Base-by-base conservation (phyloP, 75 land plant genomes). In the Cupressus sempervirens region DNA sequence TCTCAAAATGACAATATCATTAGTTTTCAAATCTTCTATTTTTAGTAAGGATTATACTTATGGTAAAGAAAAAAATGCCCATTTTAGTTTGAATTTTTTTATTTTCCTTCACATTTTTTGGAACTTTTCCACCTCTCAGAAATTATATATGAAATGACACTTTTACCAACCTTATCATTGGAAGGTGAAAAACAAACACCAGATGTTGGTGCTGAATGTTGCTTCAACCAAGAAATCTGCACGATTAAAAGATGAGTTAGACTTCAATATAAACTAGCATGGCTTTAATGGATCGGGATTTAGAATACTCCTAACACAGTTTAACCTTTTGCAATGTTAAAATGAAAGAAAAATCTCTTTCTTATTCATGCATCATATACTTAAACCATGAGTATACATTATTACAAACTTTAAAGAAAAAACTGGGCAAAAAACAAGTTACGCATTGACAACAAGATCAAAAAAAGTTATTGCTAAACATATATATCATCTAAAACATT, bases 221-320 rank as follows among this genome's bases (percentile, higher is more conserved):
- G 99, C 87, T 94, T 96, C 84, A 90, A 67, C 98, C 99, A 98
- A 85, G 99, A 98, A 85, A 90, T 87, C 99, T 98, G 91, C 20
- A 74, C 74, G 32, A 70, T 29, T 18, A 53, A 29, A 35, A 86
- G 30, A 52, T 45, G 86, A n/a, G 23, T 35, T 83, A 14, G 35
- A 30, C 14, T 34, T 10, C 26, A 13, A 20, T n/a, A 20, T 70
- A 36, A 35, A 30, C n/a, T 13, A 70, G 20, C 32, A 82, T 82
- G 77, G 20, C 83, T 52, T 48, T 18, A 34, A 82, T 83, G 70
- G 36, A 29, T 32, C 35, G 16, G 8, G 8, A 52, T 36, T 62
- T 18, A 82, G 74, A 43, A 45, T 41, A 77, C 48, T n/a, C 38
- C 80, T 13, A 40, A 77, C 41, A 43, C 29, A 77, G 80, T 77